phyloP scores from a whole-genome alignment of 179 eudicot genomes.

The Silene vulgaris region DNA sequence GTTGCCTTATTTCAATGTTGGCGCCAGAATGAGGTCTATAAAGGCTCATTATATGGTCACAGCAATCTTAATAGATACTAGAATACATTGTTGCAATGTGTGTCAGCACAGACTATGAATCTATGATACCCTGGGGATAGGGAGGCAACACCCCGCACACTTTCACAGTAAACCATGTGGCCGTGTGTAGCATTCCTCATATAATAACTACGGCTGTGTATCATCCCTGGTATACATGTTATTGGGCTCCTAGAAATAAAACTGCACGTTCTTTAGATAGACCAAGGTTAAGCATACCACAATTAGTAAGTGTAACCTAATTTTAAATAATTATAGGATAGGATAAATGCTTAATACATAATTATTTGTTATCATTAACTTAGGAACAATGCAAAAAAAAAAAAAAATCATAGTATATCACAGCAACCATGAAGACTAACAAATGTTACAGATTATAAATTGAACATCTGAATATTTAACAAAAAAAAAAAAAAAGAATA shows the following conservation, averaged over 20 bases:
- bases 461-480: not conserved
- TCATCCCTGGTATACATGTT: not conserved
- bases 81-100: not conserved
- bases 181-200: slow-evolving; percentile 3
- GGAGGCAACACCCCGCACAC: slow-evolving; percentile 2
- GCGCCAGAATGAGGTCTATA: slow-evolving; percentile 4
- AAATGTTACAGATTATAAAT: not conserved
- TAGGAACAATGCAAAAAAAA: too few relatives aligned
- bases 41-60: not conserved
- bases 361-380: not conserved
- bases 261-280: not conserved
- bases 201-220: slow-evolving; percentile 3
- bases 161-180: not conserved
- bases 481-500: not conserved
- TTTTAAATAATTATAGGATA: not conserved
- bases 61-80: not conserved
- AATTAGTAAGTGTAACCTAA: not conserved
- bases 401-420: not conserved
- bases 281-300: not conserved
- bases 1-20: not conserved
- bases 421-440: not conserved
- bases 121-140: not conserved
- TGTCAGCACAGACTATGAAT: not conserved
- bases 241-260: not conserved
- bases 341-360: not conserved